Conservation (phyloP, 352 stramenopile genomes). For the Lagenidium sp. region DNA sequence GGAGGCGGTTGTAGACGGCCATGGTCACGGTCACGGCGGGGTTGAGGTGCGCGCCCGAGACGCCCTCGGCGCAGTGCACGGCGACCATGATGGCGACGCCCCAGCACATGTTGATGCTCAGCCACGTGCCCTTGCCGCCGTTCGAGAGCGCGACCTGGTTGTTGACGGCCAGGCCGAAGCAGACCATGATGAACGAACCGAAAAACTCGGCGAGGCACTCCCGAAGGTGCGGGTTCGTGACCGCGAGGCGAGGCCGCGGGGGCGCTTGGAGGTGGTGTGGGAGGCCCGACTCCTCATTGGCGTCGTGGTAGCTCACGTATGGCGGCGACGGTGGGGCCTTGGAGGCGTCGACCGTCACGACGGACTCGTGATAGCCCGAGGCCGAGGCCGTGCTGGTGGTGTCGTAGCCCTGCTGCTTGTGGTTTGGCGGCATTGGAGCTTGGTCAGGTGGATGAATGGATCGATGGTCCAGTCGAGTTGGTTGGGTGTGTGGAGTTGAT, state of each 20-base stretch:
- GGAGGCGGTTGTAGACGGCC: conserved; percentile 31
- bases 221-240: conserved; percentile 19
- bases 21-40: conserved; percentile 47
- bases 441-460: too few species aligned
- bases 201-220: conserved; percentile 62
- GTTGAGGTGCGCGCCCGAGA: conserved; percentile 61
- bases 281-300: too few species aligned
- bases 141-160: conserved; percentile 47
- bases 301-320: too few species aligned
- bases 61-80: conserved; percentile 42
- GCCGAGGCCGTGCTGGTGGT: too few species aligned
- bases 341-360: neutral
- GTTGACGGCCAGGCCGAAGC: conserved; percentile 56
- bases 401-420: too few species aligned
- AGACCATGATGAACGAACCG: conserved; percentile 47
- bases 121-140: conserved; percentile 44
- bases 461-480: too few species aligned
- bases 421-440: too few species aligned
- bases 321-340: neutral
- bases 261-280: too few species aligned
- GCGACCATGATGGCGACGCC: conserved; percentile 65
- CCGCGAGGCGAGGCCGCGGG: conserved; percentile 6
- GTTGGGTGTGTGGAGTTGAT: too few species aligned
- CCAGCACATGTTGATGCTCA: conserved; percentile 67
- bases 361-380: too few species aligned